These are phyloP conservation scores for Pichia sp. DNA, from an alignment of 1,139 yeast genomes.

Conservation along the genomic window DNA sequence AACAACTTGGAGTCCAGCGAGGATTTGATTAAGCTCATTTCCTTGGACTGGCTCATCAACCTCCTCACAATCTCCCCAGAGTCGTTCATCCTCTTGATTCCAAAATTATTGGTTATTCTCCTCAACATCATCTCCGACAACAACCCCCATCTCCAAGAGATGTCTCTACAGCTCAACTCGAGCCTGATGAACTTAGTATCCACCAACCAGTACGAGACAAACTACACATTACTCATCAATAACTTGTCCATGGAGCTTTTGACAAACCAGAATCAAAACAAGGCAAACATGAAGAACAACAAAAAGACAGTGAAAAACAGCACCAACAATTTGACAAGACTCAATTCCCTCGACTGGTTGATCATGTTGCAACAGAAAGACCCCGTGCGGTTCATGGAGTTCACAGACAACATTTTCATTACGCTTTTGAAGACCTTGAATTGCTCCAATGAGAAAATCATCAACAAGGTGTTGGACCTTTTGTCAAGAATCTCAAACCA, in stretches of 20 bases:
- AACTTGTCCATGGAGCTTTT: constrained; percentile 56
- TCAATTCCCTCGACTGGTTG: constrained; percentile 89
- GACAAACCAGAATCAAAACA: neutral
- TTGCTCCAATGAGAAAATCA: constrained; percentile 83
- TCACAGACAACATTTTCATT: constrained; percentile 64
- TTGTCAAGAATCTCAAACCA: constrained; percentile 75
- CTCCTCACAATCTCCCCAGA: constrained; percentile 71
- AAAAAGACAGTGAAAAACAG: constrained; percentile 50
- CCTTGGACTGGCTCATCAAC: constrained; percentile 78
- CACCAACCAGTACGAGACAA: constrained; percentile 37
- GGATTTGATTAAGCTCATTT: constrained; percentile 75
- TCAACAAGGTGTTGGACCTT: constrained; percentile 69
- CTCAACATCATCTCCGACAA: constrained; percentile 55
- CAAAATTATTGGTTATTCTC: constrained; percentile 54
- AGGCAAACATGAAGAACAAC: neutral
- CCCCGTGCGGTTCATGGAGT: constrained; percentile 58
- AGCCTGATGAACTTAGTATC: constrained; percentile 46
- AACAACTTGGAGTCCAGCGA: constrained; percentile 72
- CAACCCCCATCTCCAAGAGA: constrained; percentile 47
- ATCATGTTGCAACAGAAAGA: constrained; percentile 75
- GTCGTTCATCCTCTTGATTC: constrained; percentile 63
- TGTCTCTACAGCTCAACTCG: constrained; percentile 52
- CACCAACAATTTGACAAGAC: constrained; percentile 74
- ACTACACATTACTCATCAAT: constrained; percentile 55
- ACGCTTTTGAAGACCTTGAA: constrained; percentile 76